Conservation (phyloP, 768 basidiomycete genomes). For the Boletus coccyginus region DNA sequence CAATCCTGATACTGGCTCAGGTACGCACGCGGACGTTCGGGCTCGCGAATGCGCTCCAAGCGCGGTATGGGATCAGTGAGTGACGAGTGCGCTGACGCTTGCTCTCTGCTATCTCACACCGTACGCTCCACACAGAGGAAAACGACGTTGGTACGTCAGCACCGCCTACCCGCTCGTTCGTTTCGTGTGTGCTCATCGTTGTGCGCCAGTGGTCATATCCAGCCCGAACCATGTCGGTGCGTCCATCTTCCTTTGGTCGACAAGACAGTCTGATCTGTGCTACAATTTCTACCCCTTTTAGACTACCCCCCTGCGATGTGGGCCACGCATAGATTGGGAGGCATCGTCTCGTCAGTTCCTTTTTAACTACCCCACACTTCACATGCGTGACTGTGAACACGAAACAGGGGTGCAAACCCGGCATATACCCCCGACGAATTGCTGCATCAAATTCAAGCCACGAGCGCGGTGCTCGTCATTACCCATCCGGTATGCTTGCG, state of each 20-base stretch:
- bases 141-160: conserved; percentile 48
- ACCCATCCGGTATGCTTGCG: conserved; percentile 28
- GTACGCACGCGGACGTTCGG: conserved; percentile 43
- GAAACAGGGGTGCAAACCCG: conserved; percentile 33
- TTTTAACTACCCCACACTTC: neutral
- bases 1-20: conserved; percentile 21
- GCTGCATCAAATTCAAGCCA: conserved; percentile 30
- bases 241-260: conserved; percentile 5
- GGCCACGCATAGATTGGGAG: conserved; percentile 59
- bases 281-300: conserved; percentile 19
- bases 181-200: conserved; percentile 2
- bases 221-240: conserved; percentile 64
- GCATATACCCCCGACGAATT: conserved; percentile 33
- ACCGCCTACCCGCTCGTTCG: neutral
- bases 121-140: conserved; percentile 34
- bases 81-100: conserved; percentile 5
- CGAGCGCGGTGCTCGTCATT: conserved; percentile 29
- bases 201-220: conserved; percentile 52
- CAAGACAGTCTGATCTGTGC: neutral
- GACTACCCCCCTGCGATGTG: conserved; percentile 57
- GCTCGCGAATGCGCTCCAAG: conserved; percentile 52
- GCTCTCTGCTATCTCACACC: neutral
- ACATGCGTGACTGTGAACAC: neutral
- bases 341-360: conserved; percentile 50
- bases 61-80: conserved; percentile 49